Evolutionary conservation across 306 rosid species (phyloP), one percentile per base, ranked within the genome.

Genomic region (Leucaena leucocephala): DNA sequence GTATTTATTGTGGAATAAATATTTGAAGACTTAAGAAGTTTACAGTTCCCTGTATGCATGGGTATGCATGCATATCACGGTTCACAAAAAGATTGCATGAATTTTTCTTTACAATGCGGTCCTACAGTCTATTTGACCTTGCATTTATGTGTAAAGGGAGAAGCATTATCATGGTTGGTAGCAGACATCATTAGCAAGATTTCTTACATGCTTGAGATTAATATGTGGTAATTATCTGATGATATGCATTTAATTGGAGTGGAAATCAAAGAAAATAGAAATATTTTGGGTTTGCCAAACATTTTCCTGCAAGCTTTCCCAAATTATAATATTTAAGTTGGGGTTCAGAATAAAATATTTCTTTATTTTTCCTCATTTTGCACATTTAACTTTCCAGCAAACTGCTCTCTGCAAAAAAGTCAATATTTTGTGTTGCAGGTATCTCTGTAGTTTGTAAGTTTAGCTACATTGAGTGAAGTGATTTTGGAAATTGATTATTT

Each of bases 401-500:
- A 36, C 35, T 54, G 36, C 35, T 52, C 11, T 34, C 3, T 38
- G 46, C 65, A 16, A 48, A 22, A 48, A 71, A 14, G 22, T 46
- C 5, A 6, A 49, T 49, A 14, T 70, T 50, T 55, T 19, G 27
- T 7, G 12, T 55, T 4, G 62, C 19, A 1, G 11, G 59, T 54
- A 17, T 54, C 54, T 13, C 14, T 48, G 54, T 48, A 11, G 7
- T 33, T 15, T 72, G 9, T 7, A 3, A 52, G 14, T 36, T 50
- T 14, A 72, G 46, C 76, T 19, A 5, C n/a, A 36, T 50, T 39
- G 35, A 61, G 42, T 76, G 45, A 52, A 33, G 35, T 62, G 50
- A 54, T 55, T 76, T 63, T 71, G 54, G 17, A 34, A 61, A 59
- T 75, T 48, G 40, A 34, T 34, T 75, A 55, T 76, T 82, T 39